A percentile compares a stretch with the other conserved stretches of the same genome.
Conservation (phyloP, 805 yeast species). For the Wickerhamiella nectarea region DNA sequence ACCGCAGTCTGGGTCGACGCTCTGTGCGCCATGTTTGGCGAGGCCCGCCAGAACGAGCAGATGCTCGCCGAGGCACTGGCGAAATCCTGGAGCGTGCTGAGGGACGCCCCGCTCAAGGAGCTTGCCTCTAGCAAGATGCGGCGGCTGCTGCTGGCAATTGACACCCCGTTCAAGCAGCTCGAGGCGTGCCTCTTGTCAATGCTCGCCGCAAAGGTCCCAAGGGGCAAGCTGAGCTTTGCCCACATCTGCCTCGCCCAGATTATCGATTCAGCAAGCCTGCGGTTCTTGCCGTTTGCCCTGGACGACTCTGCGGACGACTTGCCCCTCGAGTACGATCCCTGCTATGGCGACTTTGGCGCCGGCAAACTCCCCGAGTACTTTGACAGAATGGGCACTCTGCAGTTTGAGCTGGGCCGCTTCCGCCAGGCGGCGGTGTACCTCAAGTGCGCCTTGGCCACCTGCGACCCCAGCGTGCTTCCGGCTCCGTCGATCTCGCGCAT, state of each 20-base stretch:
- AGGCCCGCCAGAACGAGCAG: not conserved
- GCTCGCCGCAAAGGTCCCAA: conserved; percentile 18
- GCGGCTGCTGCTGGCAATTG: not conserved
- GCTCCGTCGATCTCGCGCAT: not conserved
- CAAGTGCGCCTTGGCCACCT: conserved; percentile 4
- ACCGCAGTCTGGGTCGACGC: conserved; percentile 1
- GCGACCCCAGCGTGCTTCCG: not conserved
- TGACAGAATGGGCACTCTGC: not conserved
- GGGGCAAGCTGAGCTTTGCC: not conserved
- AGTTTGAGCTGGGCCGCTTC: not conserved
- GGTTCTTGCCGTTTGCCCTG: not conserved
- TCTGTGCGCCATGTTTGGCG: not conserved
- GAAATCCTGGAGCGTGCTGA: not conserved
- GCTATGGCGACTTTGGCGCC: not conserved
- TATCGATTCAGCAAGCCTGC: not conserved
- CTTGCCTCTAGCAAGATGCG: not conserved
- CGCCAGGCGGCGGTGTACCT: not conserved
- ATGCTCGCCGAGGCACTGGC: conserved; percentile 1
- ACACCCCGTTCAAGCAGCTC: conserved; percentile 27
- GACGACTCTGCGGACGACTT: not conserved
- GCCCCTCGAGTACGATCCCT: conserved; percentile 4
- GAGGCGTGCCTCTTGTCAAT: conserved; percentile 25
- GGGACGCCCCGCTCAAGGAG: not conserved
- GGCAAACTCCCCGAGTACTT: not conserved
- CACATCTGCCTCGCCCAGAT: not conserved